A percentile compares a stretch with the other conserved stretches of the same genome.
Conservation (phyloP, 768 basidiomycete species). For the Hypsizygus marmoreus region DNA sequence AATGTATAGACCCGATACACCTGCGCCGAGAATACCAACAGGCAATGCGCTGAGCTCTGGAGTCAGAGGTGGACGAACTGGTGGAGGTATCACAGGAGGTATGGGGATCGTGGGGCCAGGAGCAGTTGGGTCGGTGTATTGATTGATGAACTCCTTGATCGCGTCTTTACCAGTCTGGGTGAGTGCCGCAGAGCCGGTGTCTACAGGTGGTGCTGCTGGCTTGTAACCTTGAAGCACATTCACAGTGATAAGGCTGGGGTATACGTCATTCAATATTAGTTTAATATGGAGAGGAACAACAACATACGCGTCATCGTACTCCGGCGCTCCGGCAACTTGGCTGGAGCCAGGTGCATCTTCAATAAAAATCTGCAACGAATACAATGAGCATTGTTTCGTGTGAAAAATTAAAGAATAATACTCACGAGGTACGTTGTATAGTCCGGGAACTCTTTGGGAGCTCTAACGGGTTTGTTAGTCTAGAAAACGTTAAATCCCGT, state of each 20-base stretch:
- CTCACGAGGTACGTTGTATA: constrained; percentile 7
- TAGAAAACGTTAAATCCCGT: background rate
- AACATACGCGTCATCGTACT: constrained; percentile 12
- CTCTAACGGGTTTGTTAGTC: constrained; percentile 1
- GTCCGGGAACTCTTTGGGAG: constrained; percentile 5
- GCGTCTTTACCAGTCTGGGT: constrained; percentile 8
- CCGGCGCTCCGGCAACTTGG: constrained; percentile 2
- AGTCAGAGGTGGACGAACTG: constrained; percentile 3
- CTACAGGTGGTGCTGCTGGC: background rate
- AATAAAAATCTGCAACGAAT: constrained; percentile 13
- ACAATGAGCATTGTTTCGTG: background rate
- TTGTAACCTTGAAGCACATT: constrained; percentile 7
- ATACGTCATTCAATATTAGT: background rate
- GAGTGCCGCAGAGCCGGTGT: constrained; percentile 7
- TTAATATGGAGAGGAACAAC: background rate
- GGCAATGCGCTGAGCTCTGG: constrained; percentile 8
- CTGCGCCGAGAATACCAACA: constrained; percentile 39
- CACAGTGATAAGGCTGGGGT: constrained; percentile 11
- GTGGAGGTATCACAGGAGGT: background rate
- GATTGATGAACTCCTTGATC: constrained; percentile 4
- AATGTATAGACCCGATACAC: constrained; percentile 33
- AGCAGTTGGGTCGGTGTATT: constrained; percentile 2
- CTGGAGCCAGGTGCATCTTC: constrained; percentile 3
- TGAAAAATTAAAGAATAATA: background rate
- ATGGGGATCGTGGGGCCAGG: constrained; percentile 7